Conservation (phyloP, 2,329 filamentous ascomycete species). For the Exophiala oligosperma region DNA sequence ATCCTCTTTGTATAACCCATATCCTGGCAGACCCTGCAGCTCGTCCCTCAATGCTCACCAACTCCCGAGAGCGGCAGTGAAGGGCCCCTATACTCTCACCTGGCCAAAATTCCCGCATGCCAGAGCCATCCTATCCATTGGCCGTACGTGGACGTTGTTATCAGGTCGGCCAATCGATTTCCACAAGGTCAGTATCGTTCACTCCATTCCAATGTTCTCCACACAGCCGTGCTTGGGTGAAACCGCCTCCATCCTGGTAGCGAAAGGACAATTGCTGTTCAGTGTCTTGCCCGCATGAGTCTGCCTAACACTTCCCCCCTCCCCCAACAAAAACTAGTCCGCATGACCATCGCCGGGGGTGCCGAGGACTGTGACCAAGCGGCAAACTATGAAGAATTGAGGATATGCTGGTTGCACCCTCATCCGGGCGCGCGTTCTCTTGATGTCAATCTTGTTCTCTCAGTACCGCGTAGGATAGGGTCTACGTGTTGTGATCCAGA, state of each 20-base stretch:
- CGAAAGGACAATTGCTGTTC: slow-evolving; percentile 13
- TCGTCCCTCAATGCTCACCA: slow-evolving; percentile 13
- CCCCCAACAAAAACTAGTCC: too few species aligned
- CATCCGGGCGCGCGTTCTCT: too few species aligned
- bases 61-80: slow-evolving; percentile 4
- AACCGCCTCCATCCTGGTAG: slow-evolving; percentile 15
- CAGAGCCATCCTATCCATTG: slow-evolving; percentile 6
- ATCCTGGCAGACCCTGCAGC: slow-evolving; percentile 12
- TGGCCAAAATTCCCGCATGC: slow-evolving; percentile 3
- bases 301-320: slow-evolving; percentile 9
- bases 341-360: slow-evolving; percentile 1
- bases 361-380: too few species aligned
- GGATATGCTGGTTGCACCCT: too few species aligned
- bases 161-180: slow-evolving; percentile 10
- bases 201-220: slow-evolving; percentile 6
- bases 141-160: slow-evolving; percentile 11
- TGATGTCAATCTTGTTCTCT: too few species aligned
- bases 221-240: slow-evolving; percentile 7
- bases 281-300: slow-evolving; percentile 3
- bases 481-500: too few species aligned
- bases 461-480: too few species aligned
- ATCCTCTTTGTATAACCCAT: slow-evolving; percentile 15
- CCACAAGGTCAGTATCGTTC: slow-evolving; percentile 9
- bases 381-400: too few species aligned
- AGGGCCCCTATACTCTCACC: background rate